Conservation (phyloP, 164 flowering plant genomes). For the Aristolochia californica region DNA sequence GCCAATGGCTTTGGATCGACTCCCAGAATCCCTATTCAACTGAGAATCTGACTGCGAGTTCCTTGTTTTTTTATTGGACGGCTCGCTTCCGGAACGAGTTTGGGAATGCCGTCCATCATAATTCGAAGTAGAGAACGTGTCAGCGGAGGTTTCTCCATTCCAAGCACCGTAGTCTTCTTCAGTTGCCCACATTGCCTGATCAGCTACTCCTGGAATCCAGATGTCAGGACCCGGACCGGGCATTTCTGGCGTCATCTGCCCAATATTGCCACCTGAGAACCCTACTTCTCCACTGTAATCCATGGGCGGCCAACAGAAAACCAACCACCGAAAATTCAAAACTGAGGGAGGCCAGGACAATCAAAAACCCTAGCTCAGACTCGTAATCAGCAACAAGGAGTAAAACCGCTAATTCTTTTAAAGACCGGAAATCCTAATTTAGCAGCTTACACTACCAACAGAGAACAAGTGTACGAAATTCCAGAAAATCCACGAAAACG, state of each 20-base stretch:
- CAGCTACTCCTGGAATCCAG: conserved; percentile 34
- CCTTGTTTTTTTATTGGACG: conserved; percentile 57
- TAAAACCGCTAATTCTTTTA: background rate
- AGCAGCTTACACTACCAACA: too few relatives aligned
- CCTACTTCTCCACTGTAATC: conserved; percentile 37
- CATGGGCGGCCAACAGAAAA: conserved; percentile 19
- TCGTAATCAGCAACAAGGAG: background rate
- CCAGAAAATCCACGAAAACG: background rate
- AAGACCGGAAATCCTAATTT: background rate
- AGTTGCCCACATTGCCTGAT: conserved; percentile 84
- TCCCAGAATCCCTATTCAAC: conserved; percentile 19
- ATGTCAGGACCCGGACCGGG: conserved; percentile 21
- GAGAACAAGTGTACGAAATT: too few relatives aligned
- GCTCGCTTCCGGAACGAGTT: conserved; percentile 45
- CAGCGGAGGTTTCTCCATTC: conserved; percentile 36
- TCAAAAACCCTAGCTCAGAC: background rate
- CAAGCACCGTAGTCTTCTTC: conserved; percentile 83
- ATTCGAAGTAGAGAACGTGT: conserved; percentile 31
- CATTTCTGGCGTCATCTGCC: conserved; percentile 30
- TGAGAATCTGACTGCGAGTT: conserved; percentile 37
- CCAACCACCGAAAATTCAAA: background rate
- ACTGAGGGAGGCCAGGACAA: background rate
- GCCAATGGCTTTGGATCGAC: conserved; percentile 71
- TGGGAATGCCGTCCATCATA: conserved; percentile 37
- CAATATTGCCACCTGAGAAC: conserved; percentile 39